Evolutionary conservation across 2,329 filamentous ascomycete genomes (phyloP).

Genomic region (Ophiostoma perfectum): DNA sequence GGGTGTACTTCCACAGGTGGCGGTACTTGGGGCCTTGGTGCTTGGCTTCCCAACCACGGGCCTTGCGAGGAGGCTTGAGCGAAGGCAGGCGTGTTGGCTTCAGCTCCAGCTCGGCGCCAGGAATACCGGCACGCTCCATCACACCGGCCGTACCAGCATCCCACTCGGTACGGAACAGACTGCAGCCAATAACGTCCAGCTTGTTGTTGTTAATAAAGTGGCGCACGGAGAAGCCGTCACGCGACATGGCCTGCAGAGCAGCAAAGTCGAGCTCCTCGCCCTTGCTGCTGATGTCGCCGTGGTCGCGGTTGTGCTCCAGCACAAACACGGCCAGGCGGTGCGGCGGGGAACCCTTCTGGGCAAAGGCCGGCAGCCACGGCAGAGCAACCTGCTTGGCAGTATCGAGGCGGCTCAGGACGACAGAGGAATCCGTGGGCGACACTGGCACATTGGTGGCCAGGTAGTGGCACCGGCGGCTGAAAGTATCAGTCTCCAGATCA

Average conservation of each 20-base stretch:
- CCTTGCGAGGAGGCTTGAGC: slow-evolving; percentile 56
- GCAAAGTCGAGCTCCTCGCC: slow-evolving; percentile 43
- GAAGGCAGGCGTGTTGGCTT: slow-evolving; percentile 71
- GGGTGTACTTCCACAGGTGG: slow-evolving; percentile 60
- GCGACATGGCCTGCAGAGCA: slow-evolving; percentile 43
- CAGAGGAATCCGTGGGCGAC: slow-evolving; percentile 48
- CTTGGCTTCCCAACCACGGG: slow-evolving; percentile 62
- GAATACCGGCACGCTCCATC: slow-evolving; percentile 72
- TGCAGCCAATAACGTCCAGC: slow-evolving; percentile 71
- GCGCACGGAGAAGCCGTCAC: slow-evolving; percentile 69
- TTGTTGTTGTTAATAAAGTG: slow-evolving; percentile 65
- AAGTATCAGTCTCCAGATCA: slow-evolving; percentile 66
- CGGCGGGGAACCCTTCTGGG: slow-evolving; percentile 86
- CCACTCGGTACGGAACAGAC: slow-evolving; percentile 83
- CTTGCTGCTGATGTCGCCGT: slow-evolving; percentile 33
- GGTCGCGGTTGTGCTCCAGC: slow-evolving; percentile 61
- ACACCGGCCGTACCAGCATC: slow-evolving; percentile 82
- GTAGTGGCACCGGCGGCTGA: slow-evolving; percentile 79
- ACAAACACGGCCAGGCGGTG: slow-evolving; percentile 82
- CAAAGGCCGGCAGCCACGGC: slow-evolving; percentile 79
- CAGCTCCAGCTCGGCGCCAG: slow-evolving; percentile 77
- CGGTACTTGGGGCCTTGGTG: slow-evolving; percentile 60
- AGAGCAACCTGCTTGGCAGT: slow-evolving; percentile 61
- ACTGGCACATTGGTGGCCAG: slow-evolving; percentile 63
- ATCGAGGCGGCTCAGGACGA: slow-evolving; percentile 60